A percentile compares a stretch with the other conserved stretches of the same genome.
phyloP scores from a whole-genome alignment of 2,329 filamentous ascomycete species.

The Pezicula radicicola region DNA sequence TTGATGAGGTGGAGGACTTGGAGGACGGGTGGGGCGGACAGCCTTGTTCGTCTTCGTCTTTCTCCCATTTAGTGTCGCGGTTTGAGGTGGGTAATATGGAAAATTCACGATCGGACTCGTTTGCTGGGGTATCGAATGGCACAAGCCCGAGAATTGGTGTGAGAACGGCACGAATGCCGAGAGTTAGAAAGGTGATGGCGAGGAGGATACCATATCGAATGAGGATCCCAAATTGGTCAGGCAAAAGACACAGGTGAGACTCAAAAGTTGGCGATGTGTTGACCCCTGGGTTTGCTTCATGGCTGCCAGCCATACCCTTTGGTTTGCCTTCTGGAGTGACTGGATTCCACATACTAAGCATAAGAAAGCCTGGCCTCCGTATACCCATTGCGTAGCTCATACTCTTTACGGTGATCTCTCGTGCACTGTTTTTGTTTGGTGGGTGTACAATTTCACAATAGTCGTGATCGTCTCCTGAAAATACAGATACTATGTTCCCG shows the following conservation, averaged over 20 bases:
- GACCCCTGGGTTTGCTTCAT: slow-evolving; percentile 27
- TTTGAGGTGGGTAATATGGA: slow-evolving; percentile 19
- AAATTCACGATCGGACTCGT: slow-evolving; percentile 2
- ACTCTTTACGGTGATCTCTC: slow-evolving; percentile 92
- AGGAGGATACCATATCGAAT: slow-evolving; percentile 71
- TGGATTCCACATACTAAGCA: slow-evolving; percentile 91
- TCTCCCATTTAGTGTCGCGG: slow-evolving; percentile 15
- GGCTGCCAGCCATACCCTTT: slow-evolving; percentile 27
- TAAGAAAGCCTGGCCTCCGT: slow-evolving; percentile 78
- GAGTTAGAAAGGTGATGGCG: slow-evolving; percentile 45
- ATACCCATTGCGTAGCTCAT: slow-evolving; percentile 97
- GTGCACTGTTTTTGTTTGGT: slow-evolving; percentile 50
- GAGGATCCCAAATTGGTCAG: slow-evolving; percentile 83
- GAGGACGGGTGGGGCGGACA: slow-evolving; percentile 11
- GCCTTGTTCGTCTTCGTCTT: neutral
- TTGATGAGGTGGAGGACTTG: slow-evolving; percentile 27
- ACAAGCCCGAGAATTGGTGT: slow-evolving; percentile 50
- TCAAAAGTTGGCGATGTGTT: slow-evolving; percentile 63
- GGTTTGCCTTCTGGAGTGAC: slow-evolving; percentile 59
- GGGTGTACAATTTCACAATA: slow-evolving; percentile 89
- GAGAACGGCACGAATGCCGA: slow-evolving; percentile 53
- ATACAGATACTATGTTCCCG: slow-evolving; percentile 80
- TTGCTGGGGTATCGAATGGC: slow-evolving; percentile 15
- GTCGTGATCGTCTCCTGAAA: slow-evolving; percentile 96
- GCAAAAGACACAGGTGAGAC: slow-evolving; percentile 85